A percentile compares a stretch with the other conserved stretches of the same genome.
These are phyloP conservation scores for Fusarium napiforme DNA, from an alignment of 2,329 filamentous ascomycete species.

Conservation along the genomic window DNA sequence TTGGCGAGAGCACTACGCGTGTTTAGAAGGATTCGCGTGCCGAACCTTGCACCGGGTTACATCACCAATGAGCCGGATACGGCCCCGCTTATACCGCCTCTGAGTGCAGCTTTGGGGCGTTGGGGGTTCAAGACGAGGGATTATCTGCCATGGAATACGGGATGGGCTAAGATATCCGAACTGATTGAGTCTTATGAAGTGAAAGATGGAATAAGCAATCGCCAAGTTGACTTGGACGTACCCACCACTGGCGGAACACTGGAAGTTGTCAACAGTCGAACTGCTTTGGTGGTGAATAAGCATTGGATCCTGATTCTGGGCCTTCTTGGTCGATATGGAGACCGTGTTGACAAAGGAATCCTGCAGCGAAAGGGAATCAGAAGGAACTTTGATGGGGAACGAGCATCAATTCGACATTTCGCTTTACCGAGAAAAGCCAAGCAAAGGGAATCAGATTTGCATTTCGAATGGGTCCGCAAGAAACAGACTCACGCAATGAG, in stretches of 20 bases:
- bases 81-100: background rate
- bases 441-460: fast-evolving
- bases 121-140: background rate
- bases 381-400: background rate
- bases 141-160: background rate
- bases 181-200: background rate
- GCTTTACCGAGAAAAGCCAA: background rate
- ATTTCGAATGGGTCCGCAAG: background rate
- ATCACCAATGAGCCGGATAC: background rate
- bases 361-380: background rate
- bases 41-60: background rate
- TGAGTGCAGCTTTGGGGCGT: background rate
- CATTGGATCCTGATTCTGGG: background rate
- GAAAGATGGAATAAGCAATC: background rate
- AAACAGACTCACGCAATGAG: fast-evolving
- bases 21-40: background rate
- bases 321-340: background rate
- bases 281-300: fast-evolving
- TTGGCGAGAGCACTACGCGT: background rate
- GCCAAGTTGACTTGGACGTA: fast-evolving
- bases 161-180: background rate
- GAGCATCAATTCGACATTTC: background rate
- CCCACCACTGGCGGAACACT: fast-evolving
- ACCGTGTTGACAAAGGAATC: background rate
- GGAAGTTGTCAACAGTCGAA: background rate